Evolutionary conservation across 2,329 filamentous ascomycete species (phyloP).

Genomic region (Talaromyces verruculosus): DNA sequence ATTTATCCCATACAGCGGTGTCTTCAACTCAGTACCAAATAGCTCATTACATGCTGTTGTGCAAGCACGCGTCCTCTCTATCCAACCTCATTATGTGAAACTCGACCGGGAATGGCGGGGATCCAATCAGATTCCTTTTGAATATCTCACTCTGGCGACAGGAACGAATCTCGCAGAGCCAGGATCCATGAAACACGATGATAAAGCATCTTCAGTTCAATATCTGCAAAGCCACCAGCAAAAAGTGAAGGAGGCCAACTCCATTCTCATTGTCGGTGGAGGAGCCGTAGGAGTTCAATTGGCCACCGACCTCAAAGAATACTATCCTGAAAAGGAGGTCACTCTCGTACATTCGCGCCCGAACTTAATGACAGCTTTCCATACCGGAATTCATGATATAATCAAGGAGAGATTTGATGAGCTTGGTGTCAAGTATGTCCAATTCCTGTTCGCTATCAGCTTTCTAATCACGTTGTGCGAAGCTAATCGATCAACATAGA

Average conservation of each 20-base stretch:
- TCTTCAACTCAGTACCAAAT: constrained; percentile 31
- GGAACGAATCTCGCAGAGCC: constrained; percentile 37
- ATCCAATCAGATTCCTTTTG: constrained; percentile 33
- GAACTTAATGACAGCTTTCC: constrained; percentile 38
- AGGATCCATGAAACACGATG: constrained; percentile 35
- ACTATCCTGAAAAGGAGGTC: constrained; percentile 50
- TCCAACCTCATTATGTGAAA: constrained; percentile 30
- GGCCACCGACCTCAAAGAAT: constrained; percentile 51
- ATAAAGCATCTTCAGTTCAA: constrained; percentile 35
- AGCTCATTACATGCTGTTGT: constrained; percentile 31
- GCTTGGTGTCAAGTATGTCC: constrained; percentile 30
- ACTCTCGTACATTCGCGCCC: constrained; percentile 51
- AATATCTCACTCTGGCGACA: constrained; percentile 37
- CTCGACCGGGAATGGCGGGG: constrained; percentile 39
- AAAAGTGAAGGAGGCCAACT: constrained; percentile 31
- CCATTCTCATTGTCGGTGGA: constrained; percentile 45
- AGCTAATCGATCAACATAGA: constrained; percentile 19
- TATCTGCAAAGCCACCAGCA: constrained; percentile 37
- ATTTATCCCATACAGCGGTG: constrained; percentile 36
- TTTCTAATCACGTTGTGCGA: not conserved
- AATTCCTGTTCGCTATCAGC: not conserved
- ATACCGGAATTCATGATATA: constrained; percentile 32
- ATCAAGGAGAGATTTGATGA: constrained; percentile 37
- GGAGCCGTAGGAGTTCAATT: constrained; percentile 55
- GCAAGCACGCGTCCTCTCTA: constrained; percentile 35